These are phyloP conservation scores for Sphenostylis stenocarpa DNA, from an alignment of 306 rosid genomes.

Conservation along the genomic window DNA sequence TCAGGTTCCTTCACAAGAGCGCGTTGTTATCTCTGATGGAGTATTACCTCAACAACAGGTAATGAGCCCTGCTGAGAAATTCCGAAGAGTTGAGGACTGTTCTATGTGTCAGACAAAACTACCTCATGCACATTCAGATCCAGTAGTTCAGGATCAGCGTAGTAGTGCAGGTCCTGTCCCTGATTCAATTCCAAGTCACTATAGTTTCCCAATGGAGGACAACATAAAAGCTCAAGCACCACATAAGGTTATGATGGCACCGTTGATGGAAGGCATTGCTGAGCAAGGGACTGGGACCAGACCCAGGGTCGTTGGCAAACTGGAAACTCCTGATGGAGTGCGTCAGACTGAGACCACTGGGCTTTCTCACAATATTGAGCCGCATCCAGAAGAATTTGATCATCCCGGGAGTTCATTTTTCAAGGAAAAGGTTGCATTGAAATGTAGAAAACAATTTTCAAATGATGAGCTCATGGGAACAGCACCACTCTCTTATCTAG, in stretches of 20 bases:
- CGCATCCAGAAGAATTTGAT: slow-evolving; percentile 39
- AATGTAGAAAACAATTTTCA: slow-evolving; percentile 45
- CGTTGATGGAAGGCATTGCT: slow-evolving; percentile 45
- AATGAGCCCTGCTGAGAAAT: slow-evolving; percentile 50
- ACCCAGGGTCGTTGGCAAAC: slow-evolving; percentile 44
- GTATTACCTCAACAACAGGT: slow-evolving; percentile 56
- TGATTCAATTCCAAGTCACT: slow-evolving; percentile 49
- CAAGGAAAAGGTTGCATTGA: slow-evolving; percentile 41
- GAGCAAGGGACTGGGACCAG: slow-evolving; percentile 54
- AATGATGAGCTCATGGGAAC: slow-evolving; percentile 40
- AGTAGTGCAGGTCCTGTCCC: slow-evolving; percentile 41
- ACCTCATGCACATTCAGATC: slow-evolving; percentile 89
- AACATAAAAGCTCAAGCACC: slow-evolving; percentile 47
- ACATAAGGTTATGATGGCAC: slow-evolving; percentile 42
- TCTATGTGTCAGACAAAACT: slow-evolving; percentile 70
- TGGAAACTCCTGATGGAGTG: slow-evolving; percentile 48
- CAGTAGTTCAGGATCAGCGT: slow-evolving; percentile 57
- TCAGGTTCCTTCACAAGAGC: slow-evolving; percentile 62
- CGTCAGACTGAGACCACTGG: slow-evolving; percentile 39
- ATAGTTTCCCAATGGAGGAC: slow-evolving; percentile 58
- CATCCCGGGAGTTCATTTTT: slow-evolving; percentile 36
- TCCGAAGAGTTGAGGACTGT: slow-evolving; percentile 56
- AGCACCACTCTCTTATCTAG: slow-evolving; percentile 40
- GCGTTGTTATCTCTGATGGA: slow-evolving; percentile 54
- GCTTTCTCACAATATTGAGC: slow-evolving; percentile 40